phyloP scores from a whole-genome alignment of 257 asterid genomes.

The Penstemon davidsonii region DNA sequence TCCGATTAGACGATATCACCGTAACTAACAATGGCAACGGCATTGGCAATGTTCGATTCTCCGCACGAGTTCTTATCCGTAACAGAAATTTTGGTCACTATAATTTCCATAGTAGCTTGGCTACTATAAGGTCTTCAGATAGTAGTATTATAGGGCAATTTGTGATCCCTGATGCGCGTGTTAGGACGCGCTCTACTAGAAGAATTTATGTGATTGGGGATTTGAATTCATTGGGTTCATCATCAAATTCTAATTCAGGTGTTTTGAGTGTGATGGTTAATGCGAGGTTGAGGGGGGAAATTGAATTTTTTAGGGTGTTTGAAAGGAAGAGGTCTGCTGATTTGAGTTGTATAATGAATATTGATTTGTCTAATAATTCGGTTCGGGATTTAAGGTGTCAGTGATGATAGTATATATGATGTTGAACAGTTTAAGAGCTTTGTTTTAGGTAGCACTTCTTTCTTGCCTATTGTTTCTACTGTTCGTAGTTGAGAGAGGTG shows the following conservation, averaged over 20 bases:
- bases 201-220: conserved; percentile 23
- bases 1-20: conserved; percentile 23
- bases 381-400: conserved; percentile 46
- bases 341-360: conserved; percentile 42
- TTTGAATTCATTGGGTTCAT: conserved; percentile 6
- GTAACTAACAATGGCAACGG: neutral
- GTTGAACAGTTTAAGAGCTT: neutral
- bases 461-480: too few relatives aligned
- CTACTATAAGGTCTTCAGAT: conserved; percentile 10
- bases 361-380: conserved; percentile 35
- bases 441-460: too few relatives aligned
- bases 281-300: conserved; percentile 48
- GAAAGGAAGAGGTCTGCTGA: conserved; percentile 41
- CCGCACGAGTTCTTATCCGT: conserved; percentile 29
- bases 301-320: conserved; percentile 40
- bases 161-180: conserved; percentile 34
- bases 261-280: conserved; percentile 25
- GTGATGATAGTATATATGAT: conserved; percentile 15
- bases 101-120: conserved; percentile 31
- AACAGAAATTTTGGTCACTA: conserved; percentile 42
- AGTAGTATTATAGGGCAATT: conserved; percentile 16
- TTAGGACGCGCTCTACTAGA: conserved; percentile 35
- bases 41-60: conserved; percentile 12
- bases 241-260: conserved; percentile 13
- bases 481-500: too few relatives aligned